phyloP scores from a whole-genome alignment of 140 eudicot species.

The Bidens hawaiensis region DNA sequence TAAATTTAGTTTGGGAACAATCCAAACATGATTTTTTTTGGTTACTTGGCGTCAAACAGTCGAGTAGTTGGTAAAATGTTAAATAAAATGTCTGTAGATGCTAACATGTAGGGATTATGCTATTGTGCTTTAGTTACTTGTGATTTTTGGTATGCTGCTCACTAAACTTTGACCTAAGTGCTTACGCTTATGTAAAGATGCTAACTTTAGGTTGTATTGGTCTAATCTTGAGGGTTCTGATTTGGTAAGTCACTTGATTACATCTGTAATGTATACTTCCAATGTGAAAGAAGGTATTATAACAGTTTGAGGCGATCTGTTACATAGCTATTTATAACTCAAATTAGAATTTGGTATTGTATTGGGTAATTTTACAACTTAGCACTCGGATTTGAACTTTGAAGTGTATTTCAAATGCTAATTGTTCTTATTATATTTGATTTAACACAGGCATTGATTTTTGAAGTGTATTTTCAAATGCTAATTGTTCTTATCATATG shows the following conservation, averaged over 20 bases:
- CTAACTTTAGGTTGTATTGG: background rate
- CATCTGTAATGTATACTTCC: background rate
- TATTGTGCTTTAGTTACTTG: background rate
- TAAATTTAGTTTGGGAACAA: background rate
- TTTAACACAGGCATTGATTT: slow-evolving; percentile 57
- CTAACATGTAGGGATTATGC: background rate
- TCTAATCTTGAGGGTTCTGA: slow-evolving; percentile 8
- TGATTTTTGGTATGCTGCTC: background rate
- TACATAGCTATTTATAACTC: background rate
- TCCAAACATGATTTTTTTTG: background rate
- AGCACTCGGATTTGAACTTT: background rate
- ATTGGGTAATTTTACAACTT: background rate
- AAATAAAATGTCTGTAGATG: background rate
- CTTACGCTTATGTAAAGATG: background rate
- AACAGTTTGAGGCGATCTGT: background rate
- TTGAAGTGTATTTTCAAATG: slow-evolving; percentile 1
- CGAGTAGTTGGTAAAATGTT: background rate
- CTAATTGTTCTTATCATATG: background rate
- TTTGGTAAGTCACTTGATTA: slow-evolving; percentile 4
- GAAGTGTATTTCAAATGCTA: slow-evolving; percentile 9
- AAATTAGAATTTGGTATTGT: slow-evolving; percentile 10
- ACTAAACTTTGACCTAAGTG: background rate
- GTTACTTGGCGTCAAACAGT: background rate
- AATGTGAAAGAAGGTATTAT: slow-evolving; percentile 13
- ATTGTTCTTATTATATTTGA: background rate